Conservation (phyloP, 2,329 filamentous ascomycete species). For the Chrysoporthe cubensis region DNA sequence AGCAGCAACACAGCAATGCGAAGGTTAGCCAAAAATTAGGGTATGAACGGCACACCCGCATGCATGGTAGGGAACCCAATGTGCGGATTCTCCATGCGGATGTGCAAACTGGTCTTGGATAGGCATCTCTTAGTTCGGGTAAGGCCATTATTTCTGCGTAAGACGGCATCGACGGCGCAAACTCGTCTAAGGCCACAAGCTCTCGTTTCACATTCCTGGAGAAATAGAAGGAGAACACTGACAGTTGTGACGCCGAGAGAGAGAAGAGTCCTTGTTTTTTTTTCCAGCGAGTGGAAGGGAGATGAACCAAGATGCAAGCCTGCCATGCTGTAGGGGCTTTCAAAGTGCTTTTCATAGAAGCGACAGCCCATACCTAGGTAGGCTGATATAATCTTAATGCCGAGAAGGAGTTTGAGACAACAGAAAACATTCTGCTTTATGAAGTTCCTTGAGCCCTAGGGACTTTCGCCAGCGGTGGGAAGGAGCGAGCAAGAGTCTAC, state of each 20-base stretch:
- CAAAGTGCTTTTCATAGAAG: background rate
- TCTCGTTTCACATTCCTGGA: background rate
- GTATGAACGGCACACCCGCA: background rate
- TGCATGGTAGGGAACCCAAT: background rate
- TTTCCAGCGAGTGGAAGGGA: background rate
- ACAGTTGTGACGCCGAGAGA: background rate
- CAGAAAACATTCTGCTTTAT: background rate
- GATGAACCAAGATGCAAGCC: background rate
- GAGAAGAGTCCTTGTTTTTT: background rate
- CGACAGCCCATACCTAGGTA: background rate
- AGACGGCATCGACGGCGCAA: background rate
- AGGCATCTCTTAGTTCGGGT: background rate
- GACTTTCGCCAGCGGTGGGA: background rate
- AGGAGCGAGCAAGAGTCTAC: background rate
- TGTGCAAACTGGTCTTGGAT: background rate
- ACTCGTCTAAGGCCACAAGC: background rate
- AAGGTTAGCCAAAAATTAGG: background rate
- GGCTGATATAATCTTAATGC: background rate
- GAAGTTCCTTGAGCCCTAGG: background rate
- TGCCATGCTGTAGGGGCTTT: background rate
- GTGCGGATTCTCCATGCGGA: background rate
- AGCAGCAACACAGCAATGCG: background rate
- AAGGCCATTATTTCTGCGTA: background rate
- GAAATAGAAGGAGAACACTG: background rate
- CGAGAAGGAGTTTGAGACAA: background rate